Base-by-base conservation (phyloP, 345 rosid genomes). In the Corchorus capsularis region DNA sequence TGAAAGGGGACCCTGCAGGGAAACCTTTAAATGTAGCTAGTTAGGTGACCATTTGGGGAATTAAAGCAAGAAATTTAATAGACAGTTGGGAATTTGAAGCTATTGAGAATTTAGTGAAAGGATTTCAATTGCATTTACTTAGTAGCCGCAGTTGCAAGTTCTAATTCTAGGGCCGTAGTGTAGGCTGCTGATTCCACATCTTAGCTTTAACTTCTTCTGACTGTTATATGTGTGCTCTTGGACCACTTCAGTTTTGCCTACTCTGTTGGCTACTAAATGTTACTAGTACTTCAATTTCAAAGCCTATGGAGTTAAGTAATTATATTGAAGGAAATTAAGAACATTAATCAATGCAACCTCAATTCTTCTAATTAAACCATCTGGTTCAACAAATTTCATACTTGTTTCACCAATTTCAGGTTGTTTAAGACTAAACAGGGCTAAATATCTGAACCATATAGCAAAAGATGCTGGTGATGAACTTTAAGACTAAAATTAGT, bases 21-120 rank as follows among this genome's bases (percentile, higher is more conserved):
- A 47, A 63, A 32, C 6, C 8, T 72, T 71, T 13, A 67, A 55
- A 32, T 55, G 8, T 59, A 60, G 72, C 13, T 41, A 72, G 72
- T 73, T 69, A 4, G 78, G 79, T 79, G 80, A 78, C n/a, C 64
- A 77, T 27, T 27, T 75, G 72, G 64, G 64, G 78, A 37, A 37
- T 49, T 62, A 37, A 77, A 39, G 43, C 27, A 80, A 72, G 55
- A 74, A 63, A 72, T n/a, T 80, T 17, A 78, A 49, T 55, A 54
- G 78, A 74, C 79, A 39, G 79, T 76, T 73, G 76, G 82, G 50
- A 53, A 10, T 71, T 81, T 82, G 27, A 49, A 39, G 66, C 16
- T 61, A 32, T 64, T 54, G 59, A 61, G 46, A 66, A 61, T 75
- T 64, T 41, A 80, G 64, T 56, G 64, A 52, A 46, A 37, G 47